phyloP scores from a whole-genome alignment of 768 basidiomycete genomes.

The Podaxis sp. region DNA sequence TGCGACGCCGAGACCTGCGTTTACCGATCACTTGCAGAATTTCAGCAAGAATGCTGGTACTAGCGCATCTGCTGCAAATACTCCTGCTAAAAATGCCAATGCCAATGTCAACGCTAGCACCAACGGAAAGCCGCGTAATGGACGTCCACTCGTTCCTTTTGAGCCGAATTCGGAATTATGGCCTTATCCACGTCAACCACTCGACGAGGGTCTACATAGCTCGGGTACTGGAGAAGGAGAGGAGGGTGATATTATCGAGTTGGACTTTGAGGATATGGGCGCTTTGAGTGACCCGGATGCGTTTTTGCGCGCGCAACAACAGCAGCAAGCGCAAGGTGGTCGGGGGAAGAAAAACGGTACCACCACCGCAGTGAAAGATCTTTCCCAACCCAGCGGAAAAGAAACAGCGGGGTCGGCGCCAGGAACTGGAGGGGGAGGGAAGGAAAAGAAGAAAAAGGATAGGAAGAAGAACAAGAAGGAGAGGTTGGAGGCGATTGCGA shows the following conservation, averaged over 20 bases:
- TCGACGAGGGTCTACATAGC: constrained; percentile 29
- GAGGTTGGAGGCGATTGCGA: constrained; percentile 38
- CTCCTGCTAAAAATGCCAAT: not conserved
- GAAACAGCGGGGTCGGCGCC: not conserved
- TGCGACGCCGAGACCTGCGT: constrained; percentile 21
- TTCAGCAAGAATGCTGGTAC: not conserved
- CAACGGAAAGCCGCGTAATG: constrained; percentile 22
- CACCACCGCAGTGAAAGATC: not conserved
- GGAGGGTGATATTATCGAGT: constrained; percentile 62
- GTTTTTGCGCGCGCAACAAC: constrained; percentile 39
- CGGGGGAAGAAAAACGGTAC: constrained; percentile 21
- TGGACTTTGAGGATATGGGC: constrained; percentile 73
- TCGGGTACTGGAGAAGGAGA: constrained; percentile 8
- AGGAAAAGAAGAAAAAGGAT: constrained; percentile 22
- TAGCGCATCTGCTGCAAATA: not conserved
- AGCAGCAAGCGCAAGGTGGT: constrained; percentile 20
- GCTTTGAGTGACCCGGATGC: constrained; percentile 66
- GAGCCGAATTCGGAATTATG: constrained; percentile 64
- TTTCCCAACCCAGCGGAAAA: not conserved
- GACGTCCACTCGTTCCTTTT: constrained; percentile 56
- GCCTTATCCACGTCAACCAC: constrained; percentile 59
- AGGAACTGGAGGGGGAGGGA: constrained; percentile 16
- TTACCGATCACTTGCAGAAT: constrained; percentile 9
- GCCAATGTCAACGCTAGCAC: constrained; percentile 6
- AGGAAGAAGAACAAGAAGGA: constrained; percentile 27